Base-by-base conservation (phyloP, 352 stramenopile species). In the Peronospora destructor region DNA sequence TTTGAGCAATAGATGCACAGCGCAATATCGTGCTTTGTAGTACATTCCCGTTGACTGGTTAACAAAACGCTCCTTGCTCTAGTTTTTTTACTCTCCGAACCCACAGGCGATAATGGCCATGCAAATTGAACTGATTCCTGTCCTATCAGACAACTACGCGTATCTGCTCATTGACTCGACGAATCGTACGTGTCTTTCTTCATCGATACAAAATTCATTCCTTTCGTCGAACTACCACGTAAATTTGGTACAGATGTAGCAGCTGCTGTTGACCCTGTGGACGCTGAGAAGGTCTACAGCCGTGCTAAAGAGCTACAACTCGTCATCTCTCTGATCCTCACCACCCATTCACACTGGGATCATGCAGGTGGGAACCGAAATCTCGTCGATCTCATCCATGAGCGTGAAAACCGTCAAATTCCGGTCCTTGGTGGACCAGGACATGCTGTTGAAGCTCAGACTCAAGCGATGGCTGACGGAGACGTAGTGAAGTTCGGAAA, bases 111-210 rank as follows among this genome's bases (percentile, higher is more conserved):
- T 2, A 19, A 42, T 49, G 23, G 9, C 13, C 32, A 87, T 86
- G 73, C 62, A 90, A 33, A 66, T 95, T 30, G 71, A 91, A 11
- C 66, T 73, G 4, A 68, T 96, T 9, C 83, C 87, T 32, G 79
- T 96, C 38, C 68, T 96, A 26, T 73, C 67, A 4, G 90, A 97
- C 70, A 97, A 97, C 66, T 97, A 96, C 61, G 71, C 83, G 36
- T 97, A 97, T 59, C 64, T 97, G 30, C 60, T 92, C 16, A 84
- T 92, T 32, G 79, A 92, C 62, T 50, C 61, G 1, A 41, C 13
- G 5, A 55, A 56, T 14, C 54, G 78, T 84, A 64, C 28, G 64
- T 54, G 1, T 56, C 6, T 44, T 2, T 35, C 6, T 29, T 56
- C 8, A 14, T 38, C 4, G 67, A 14, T 11, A 4, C 9, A 33